Evolutionary conservation across 1,284 basidiomycete genomes (phyloP).

Genomic region (Singerocomus rubriflavus): DNA sequence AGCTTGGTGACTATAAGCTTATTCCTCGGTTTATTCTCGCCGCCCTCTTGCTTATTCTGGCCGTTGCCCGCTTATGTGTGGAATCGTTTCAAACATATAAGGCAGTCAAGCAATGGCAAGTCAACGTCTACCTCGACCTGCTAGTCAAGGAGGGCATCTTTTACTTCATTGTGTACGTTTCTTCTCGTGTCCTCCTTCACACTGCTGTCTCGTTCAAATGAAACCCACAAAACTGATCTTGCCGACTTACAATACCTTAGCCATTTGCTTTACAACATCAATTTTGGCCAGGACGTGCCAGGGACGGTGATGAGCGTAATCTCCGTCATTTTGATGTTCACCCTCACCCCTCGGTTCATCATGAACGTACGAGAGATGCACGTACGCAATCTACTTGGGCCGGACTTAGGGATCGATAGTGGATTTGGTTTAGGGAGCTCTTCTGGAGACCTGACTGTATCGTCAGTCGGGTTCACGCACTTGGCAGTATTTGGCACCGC

Average conservation of each 20-base stretch:
- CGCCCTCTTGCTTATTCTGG: conserved; percentile 16
- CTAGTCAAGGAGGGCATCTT: conserved; percentile 14
- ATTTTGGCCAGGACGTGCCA: background rate
- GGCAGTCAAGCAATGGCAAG: conserved; percentile 10
- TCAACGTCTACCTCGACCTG: conserved; percentile 16
- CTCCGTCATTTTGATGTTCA: conserved; percentile 9
- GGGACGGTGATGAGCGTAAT: background rate
- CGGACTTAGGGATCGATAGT: conserved; percentile 8
- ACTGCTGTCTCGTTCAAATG: background rate
- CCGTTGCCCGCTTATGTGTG: conserved; percentile 7
- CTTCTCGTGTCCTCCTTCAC: background rate
- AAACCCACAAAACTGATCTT: background rate
- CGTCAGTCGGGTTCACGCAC: background rate
- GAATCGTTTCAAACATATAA: conserved; percentile 16
- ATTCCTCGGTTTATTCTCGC: conserved; percentile 20
- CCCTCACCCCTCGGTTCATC: conserved; percentile 21
- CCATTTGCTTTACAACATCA: conserved; percentile 16
- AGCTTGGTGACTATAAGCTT: conserved; percentile 13
- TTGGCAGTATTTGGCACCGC: background rate
- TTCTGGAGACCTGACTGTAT: background rate
- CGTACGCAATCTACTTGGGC: background rate
- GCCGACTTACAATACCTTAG: conserved; percentile 1
- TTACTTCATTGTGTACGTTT: conserved; percentile 22
- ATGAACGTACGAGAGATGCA: conserved; percentile 18
- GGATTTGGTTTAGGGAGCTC: conserved; percentile 16